Evolutionary conservation across 2,329 filamentous ascomycete species (phyloP).

Genomic region (Fusarium beomiforme): DNA sequence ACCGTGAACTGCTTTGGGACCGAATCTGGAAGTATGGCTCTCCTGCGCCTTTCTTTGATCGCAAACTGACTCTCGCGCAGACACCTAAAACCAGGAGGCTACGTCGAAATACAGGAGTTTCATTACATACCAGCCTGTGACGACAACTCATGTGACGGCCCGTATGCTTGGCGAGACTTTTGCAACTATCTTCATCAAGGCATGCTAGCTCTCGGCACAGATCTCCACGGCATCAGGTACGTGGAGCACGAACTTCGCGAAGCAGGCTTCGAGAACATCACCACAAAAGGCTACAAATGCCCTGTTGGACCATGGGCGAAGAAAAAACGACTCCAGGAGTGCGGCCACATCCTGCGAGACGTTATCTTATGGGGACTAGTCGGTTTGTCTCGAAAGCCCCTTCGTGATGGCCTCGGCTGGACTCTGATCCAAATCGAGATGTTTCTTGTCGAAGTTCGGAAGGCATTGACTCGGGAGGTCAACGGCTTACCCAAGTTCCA

Average conservation of each 20-base stretch:
- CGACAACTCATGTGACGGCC: constrained; percentile 55
- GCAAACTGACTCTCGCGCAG: constrained; percentile 41
- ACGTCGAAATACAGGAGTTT: constrained; percentile 61
- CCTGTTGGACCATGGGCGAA: constrained; percentile 61
- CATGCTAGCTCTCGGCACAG: constrained; percentile 53
- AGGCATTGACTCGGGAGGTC: constrained; percentile 48
- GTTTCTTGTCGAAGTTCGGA: constrained; percentile 55
- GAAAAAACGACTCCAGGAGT: constrained; percentile 53
- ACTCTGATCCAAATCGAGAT: constrained; percentile 55
- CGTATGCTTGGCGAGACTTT: constrained; percentile 60
- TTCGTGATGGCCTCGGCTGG: constrained; percentile 54
- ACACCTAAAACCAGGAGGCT: constrained; percentile 63
- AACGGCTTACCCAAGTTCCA: constrained; percentile 50
- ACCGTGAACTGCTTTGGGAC: constrained; percentile 53
- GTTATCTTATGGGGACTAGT: constrained; percentile 53
- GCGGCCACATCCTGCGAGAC: constrained; percentile 58
- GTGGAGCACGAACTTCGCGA: constrained; percentile 49
- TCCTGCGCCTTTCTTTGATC: not conserved
- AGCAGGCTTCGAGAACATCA: constrained; percentile 56
- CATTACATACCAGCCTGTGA: constrained; percentile 55
- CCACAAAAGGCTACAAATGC: constrained; percentile 56
- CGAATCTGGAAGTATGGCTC: constrained; percentile 54
- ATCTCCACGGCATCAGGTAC: constrained; percentile 53
- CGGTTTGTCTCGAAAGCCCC: constrained; percentile 51
- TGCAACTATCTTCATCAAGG: constrained; percentile 53